These are phyloP conservation scores for Trametes meyenii DNA, from an alignment of 768 basidiomycete genomes.

Conservation along the genomic window DNA sequence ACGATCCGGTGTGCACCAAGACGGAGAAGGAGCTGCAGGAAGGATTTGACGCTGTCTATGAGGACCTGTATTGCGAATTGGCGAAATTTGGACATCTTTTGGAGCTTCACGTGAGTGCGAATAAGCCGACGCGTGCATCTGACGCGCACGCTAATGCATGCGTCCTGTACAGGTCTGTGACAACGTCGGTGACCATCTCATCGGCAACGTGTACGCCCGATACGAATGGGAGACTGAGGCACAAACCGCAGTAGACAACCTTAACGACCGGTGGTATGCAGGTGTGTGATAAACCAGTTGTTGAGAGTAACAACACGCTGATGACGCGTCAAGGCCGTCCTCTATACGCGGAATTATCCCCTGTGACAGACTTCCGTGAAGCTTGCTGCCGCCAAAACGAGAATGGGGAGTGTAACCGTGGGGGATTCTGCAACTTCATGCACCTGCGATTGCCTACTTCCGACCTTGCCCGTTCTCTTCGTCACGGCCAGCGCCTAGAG, in stretches of 20 bases:
- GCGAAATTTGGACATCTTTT: constrained; percentile 94
- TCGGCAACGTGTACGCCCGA: constrained; percentile 96
- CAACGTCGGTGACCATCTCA: constrained; percentile 98
- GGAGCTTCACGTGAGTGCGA: constrained; percentile 81
- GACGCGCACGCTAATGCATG: neutral
- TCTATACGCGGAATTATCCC: constrained; percentile 94
- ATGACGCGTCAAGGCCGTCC: constrained; percentile 69
- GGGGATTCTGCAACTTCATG: constrained; percentile 99
- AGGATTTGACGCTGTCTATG: constrained; percentile 92
- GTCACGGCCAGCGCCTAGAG: constrained; percentile 83
- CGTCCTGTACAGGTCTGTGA: constrained; percentile 76
- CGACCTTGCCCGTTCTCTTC: constrained; percentile 76
- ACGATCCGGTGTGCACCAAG: constrained; percentile 88
- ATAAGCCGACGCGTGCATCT: neutral
- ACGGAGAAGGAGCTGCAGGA: constrained; percentile 87
- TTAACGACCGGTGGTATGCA: constrained; percentile 98
- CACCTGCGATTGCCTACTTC: constrained; percentile 88
- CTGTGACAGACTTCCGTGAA: constrained; percentile 98
- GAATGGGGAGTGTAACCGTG: constrained; percentile 96
- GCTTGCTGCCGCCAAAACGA: constrained; percentile 99
- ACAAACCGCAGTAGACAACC: constrained; percentile 85
- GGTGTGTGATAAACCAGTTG: too few relatives aligned
- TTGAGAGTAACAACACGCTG: neutral
- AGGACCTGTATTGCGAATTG: constrained; percentile 93
- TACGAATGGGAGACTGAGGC: constrained; percentile 99